A percentile compares a stretch with the other conserved stretches of the same genome.
Evolutionary conservation across 1,284 basidiomycete species (phyloP).

Genomic region (Hemileia vastatrix): DNA sequence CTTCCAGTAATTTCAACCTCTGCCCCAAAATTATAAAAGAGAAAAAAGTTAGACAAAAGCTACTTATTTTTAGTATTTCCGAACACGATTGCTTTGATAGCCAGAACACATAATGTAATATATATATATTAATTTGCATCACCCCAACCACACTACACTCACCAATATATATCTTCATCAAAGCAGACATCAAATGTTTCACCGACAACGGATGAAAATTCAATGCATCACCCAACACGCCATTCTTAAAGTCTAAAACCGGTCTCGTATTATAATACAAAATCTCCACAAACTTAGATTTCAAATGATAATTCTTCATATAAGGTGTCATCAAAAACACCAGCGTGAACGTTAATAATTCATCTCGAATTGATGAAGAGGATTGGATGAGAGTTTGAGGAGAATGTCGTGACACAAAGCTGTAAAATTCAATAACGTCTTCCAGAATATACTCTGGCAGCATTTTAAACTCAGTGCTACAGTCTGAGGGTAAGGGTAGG

Average conservation of each 20-base stretch:
- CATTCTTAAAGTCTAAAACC: slow-evolving; percentile 63
- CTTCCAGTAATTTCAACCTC: slow-evolving; percentile 96
- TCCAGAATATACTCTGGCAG: slow-evolving; percentile 92
- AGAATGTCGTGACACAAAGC: slow-evolving; percentile 59
- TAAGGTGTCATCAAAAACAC: slow-evolving; percentile 90
- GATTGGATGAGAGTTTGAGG: slow-evolving; percentile 10
- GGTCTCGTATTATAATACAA: slow-evolving; percentile 71
- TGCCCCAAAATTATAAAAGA: slow-evolving; percentile 39
- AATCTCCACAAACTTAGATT: slow-evolving; percentile 94
- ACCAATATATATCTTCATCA: slow-evolving; percentile 96
- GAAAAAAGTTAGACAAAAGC: neutral
- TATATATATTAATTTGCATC: neutral
- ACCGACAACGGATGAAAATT: slow-evolving; percentile 77
- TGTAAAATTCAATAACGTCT: slow-evolving; percentile 81
- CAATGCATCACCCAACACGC: slow-evolving; percentile 69
- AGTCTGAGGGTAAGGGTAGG: slow-evolving; percentile 72
- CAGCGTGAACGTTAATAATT: slow-evolving; percentile 78
- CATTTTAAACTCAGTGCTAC: slow-evolving; percentile 72
- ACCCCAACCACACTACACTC: slow-evolving; percentile 29
- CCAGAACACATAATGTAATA: too few species aligned
- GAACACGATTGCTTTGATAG: too few species aligned
- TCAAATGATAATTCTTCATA: slow-evolving; percentile 97
- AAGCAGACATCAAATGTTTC: slow-evolving; percentile 75
- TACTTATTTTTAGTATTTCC: neutral
- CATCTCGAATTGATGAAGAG: slow-evolving; percentile 49